A percentile compares a stretch with the other conserved stretches of the same genome.
phyloP scores from a whole-genome alignment of 805 yeast genomes.

The Ogataea zsoltii region DNA sequence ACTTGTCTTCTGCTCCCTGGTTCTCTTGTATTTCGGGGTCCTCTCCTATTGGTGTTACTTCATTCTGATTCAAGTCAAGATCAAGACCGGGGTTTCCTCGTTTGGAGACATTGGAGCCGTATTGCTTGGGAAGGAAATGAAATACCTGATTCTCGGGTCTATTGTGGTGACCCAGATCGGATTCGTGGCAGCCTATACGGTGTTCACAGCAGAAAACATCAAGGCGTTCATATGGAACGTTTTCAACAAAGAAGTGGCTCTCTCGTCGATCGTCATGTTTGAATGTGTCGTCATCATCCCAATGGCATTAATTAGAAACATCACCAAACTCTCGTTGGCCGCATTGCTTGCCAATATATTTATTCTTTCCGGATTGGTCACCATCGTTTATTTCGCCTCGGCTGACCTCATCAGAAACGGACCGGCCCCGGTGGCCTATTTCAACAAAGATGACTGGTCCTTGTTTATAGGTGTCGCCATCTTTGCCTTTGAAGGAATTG shows the following conservation, averaged over 20 bases:
- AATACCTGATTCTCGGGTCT: conserved; percentile 59
- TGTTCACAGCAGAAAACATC: conserved; percentile 73
- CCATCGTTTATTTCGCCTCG: conserved; percentile 58
- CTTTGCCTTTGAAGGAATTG: conserved; percentile 88
- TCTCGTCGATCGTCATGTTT: conserved; percentile 48
- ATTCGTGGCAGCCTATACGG: conserved; percentile 78
- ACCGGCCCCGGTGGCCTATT: conserved; percentile 50
- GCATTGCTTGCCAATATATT: conserved; percentile 73
- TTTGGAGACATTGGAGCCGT: conserved; percentile 74
- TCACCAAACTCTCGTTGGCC: conserved; percentile 70
- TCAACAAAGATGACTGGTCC: conserved; percentile 63
- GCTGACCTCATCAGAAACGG: conserved; percentile 46
- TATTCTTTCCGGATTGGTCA: conserved; percentile 63
- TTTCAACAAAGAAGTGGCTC: conserved; percentile 40
- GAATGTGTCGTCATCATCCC: conserved; percentile 67
- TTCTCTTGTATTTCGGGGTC: conserved; percentile 60
- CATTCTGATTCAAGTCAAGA: conserved; percentile 60
- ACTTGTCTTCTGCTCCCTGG: conserved; percentile 52
- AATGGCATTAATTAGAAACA: conserved; percentile 70
- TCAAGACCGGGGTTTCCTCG: conserved; percentile 62
- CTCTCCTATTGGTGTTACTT: conserved; percentile 80
- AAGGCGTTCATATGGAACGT: conserved; percentile 60
- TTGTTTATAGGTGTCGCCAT: conserved; percentile 81
- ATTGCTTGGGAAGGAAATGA: conserved; percentile 67
- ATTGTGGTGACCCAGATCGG: conserved; percentile 75